A percentile compares a stretch with the other conserved stretches of the same genome.
Evolutionary conservation across 805 yeast species (phyloP).

Genomic region (Kazachstania viticola): DNA sequence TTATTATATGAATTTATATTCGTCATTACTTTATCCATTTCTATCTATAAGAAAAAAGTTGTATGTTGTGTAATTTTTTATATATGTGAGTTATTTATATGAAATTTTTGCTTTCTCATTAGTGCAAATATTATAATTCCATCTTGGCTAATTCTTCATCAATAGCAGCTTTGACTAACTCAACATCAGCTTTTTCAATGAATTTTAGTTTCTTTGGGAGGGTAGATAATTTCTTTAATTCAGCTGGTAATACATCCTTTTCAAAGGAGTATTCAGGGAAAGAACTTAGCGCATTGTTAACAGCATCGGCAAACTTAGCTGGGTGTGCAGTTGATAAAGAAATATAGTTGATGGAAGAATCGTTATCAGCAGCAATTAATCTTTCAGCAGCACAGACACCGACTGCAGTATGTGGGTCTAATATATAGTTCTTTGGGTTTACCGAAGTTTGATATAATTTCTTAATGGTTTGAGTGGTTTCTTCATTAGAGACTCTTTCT

Average conservation of each 20-base stretch:
- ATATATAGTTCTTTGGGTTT: constrained; percentile 53
- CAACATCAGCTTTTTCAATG: constrained; percentile 61
- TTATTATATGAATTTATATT: no score
- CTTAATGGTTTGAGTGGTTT: constrained; percentile 73
- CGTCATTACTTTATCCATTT: no score
- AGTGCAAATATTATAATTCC: constrained; percentile 22
- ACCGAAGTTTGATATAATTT: constrained; percentile 45
- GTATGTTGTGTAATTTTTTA: no score
- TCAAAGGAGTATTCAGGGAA: constrained; percentile 75
- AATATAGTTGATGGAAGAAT: constrained; percentile 38
- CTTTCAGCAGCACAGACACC: constrained; percentile 75
- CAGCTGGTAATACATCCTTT: constrained; percentile 78
- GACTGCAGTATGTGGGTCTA: constrained; percentile 96
- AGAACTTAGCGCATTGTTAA: constrained; percentile 59
- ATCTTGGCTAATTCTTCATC: constrained; percentile 55
- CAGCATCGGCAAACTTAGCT: constrained; percentile 96
- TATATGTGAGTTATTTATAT: no score
- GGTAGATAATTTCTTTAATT: constrained; percentile 57
- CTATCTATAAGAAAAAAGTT: no score
- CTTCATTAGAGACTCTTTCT: constrained; percentile 65
- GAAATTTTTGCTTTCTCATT: no score
- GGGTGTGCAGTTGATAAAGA: constrained; percentile 97
- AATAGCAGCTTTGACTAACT: constrained; percentile 63
- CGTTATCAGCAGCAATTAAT: constrained; percentile 39
- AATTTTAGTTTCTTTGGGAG: constrained; percentile 65